phyloP scores from a whole-genome alignment of 1,284 basidiomycete genomes.

The Megacollybia platyphylla region DNA sequence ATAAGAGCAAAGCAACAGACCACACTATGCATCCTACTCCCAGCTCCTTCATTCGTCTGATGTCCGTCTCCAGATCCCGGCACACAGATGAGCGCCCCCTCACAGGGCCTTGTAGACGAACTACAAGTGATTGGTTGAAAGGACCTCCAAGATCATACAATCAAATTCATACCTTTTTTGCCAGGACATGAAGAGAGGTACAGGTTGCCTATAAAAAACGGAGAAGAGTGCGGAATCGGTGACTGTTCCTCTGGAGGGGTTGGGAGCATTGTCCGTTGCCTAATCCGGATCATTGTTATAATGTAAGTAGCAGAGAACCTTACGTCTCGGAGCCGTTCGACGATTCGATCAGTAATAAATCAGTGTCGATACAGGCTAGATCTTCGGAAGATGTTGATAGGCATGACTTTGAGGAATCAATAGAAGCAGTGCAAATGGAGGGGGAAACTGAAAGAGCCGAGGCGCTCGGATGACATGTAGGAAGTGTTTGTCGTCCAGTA shows the following conservation, averaged over 20 bases:
- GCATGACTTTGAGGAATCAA: background rate
- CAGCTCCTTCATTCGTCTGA: constrained; percentile 63
- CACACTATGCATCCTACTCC: constrained; percentile 80
- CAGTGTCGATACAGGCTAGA: too few relatives aligned
- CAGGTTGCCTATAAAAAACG: constrained; percentile 67
- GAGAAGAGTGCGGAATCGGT: constrained; percentile 6
- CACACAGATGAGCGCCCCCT: constrained; percentile 79
- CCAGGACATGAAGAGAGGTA: constrained; percentile 90
- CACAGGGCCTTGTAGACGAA: constrained; percentile 73
- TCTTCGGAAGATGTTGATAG: too few relatives aligned
- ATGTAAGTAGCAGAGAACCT: background rate
- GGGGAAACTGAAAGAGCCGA: background rate
- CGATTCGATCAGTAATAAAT: too few relatives aligned
- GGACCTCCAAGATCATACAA: background rate
- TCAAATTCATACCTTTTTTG: constrained; percentile 58
- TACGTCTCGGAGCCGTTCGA: background rate
- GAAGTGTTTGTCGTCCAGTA: constrained; percentile 15
- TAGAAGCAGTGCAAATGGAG: background rate
- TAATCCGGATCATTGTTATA: too few relatives aligned
- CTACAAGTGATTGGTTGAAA: constrained; percentile 19
- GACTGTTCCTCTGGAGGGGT: constrained; percentile 1
- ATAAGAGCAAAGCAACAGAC: constrained; percentile 22
- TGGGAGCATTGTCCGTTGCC: background rate
- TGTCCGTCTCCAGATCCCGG: constrained; percentile 69
- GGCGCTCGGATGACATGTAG: constrained; percentile 10